phyloP scores from a whole-genome alignment of 75 land plant genomes.

The Cupressus sempervirens region DNA sequence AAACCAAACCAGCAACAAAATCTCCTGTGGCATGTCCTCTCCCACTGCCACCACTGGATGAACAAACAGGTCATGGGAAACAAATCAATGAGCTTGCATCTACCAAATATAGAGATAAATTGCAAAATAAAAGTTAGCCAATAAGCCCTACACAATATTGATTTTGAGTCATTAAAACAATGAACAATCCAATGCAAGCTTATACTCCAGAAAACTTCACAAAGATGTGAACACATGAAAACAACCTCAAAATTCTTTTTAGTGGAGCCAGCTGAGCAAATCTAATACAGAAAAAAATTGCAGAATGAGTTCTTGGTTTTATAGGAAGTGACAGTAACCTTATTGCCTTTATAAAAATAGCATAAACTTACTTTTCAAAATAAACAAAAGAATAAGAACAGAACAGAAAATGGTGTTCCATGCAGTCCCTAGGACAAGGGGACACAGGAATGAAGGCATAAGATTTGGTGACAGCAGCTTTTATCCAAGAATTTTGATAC shows the following conservation, averaged over 20 bases:
- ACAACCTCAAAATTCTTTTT: not conserved
- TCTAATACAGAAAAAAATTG: not conserved
- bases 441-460: too few relatives aligned
- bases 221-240: not conserved
- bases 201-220: not conserved
- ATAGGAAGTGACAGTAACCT: not conserved
- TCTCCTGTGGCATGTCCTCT: constrained; percentile 68
- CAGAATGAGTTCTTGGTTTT: not conserved
- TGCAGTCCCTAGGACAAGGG: too few relatives aligned
- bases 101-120: not conserved
- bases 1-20: constrained; percentile 80
- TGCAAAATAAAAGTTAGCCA: not conserved
- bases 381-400: too few relatives aligned
- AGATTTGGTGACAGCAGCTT: too few relatives aligned
- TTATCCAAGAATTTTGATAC: too few relatives aligned
- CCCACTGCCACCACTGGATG: constrained; percentile 34
- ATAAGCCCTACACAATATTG: not conserved
- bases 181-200: not conserved
- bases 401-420: too few relatives aligned
- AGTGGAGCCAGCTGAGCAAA: not conserved
- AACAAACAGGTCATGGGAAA: not conserved
- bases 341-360: not conserved
- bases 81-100: not conserved
- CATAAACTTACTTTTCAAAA: too few relatives aligned
- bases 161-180: not conserved